Evolutionary conservation across 352 stramenopile genomes (phyloP).

Genomic region (Thalassiosira sp.): DNA sequence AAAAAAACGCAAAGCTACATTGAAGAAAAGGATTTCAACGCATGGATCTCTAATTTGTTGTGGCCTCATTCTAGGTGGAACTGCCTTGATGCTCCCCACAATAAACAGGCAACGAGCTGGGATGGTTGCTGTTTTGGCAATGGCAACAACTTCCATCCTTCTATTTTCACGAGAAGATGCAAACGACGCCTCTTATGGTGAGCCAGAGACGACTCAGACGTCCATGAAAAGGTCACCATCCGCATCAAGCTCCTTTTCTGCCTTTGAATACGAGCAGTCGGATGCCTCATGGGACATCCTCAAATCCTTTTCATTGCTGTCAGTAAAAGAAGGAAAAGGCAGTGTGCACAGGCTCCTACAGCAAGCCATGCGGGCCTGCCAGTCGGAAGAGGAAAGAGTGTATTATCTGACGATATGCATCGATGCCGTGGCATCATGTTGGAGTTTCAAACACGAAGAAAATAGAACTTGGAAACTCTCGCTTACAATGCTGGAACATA

Average conservation of each 20-base stretch:
- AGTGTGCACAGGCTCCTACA: conserved; percentile 62
- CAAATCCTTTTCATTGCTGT: conserved; percentile 67
- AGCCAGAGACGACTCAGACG: not conserved
- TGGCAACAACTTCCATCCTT: conserved; percentile 19
- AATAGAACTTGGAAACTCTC: conserved; percentile 56
- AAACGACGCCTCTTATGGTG: not conserved
- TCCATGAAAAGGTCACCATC: conserved; percentile 7
- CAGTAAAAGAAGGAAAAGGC: conserved; percentile 65
- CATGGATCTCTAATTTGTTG: not conserved
- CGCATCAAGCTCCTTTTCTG: conserved; percentile 34
- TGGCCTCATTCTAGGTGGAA: conserved; percentile 16
- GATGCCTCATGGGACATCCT: conserved; percentile 69
- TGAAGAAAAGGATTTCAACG: conserved; percentile 7
- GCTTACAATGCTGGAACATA: conserved; percentile 59
- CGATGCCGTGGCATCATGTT: conserved; percentile 43
- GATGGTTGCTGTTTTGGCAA: conserved; percentile 1
- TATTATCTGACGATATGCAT: conserved; percentile 40
- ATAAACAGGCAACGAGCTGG: not conserved
- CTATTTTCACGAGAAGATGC: conserved; percentile 8
- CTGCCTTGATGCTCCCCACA: conserved; percentile 13
- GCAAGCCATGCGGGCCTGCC: conserved; percentile 56
- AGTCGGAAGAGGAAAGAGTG: conserved; percentile 35
- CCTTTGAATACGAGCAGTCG: conserved; percentile 64
- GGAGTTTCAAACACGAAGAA: conserved; percentile 54
- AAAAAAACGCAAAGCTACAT: conserved; percentile 12